Percentiles rank a stretch among this genome's conserved stretches.
phyloP scores from a whole-genome alignment of 2,329 filamentous ascomycete genomes.

The Fusarium beomiforme region DNA sequence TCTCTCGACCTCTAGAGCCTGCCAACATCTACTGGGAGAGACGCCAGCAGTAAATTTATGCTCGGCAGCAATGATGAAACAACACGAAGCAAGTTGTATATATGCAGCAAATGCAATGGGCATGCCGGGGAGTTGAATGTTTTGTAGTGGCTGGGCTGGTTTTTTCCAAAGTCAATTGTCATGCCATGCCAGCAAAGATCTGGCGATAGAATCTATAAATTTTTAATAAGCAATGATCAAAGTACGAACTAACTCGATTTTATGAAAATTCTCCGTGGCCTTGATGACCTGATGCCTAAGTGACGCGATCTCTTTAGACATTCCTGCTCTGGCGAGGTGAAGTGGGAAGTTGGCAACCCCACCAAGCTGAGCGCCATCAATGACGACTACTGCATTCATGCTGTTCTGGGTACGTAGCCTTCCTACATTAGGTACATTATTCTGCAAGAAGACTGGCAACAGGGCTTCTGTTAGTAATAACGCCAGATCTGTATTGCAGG shows the following conservation, averaged over 20 bases:
- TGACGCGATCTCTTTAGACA: constrained; percentile 5
- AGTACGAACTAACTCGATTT: constrained; percentile 13
- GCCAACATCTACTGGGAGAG: constrained; percentile 81
- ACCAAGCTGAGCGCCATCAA: constrained; percentile 20
- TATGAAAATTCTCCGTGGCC: background rate
- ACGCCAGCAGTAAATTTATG: constrained; percentile 59
- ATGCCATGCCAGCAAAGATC: constrained; percentile 33
- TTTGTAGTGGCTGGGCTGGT: constrained; percentile 41
- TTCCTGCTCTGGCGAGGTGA: constrained; percentile 1
- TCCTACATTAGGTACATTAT: too few relatives aligned
- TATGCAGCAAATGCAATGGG: constrained; percentile 40
- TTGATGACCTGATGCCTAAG: background rate
- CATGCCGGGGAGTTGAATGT: constrained; percentile 41
- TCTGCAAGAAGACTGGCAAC: background rate
- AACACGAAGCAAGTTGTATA: constrained; percentile 40
- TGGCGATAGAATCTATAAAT: constrained; percentile 38
- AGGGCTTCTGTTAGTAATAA: background rate
- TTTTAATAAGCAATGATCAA: constrained; percentile 42
- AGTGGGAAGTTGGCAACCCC: constrained; percentile 33
- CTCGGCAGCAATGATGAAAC: constrained; percentile 19
- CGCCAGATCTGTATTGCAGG: background rate
- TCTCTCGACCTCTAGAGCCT: constrained; percentile 77
- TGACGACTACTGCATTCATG: constrained; percentile 21
- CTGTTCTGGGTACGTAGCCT: background rate
- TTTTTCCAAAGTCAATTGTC: constrained; percentile 36